Base-by-base conservation (phyloP, 768 basidiomycete species). In the Suillus plorans region DNA sequence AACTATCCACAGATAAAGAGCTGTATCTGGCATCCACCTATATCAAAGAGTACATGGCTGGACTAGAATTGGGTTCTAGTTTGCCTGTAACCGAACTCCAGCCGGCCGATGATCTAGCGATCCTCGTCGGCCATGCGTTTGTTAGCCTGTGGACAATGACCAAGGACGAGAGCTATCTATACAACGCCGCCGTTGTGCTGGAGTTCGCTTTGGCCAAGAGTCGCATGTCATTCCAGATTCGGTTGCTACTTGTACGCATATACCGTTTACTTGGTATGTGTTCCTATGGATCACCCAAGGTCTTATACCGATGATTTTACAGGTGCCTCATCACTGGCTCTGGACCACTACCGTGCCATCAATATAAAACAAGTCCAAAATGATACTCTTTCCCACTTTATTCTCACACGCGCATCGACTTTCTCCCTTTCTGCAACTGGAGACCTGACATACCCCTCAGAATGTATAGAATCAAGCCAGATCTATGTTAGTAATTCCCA, bases 321-420 rank as follows among this genome's bases (percentile, higher is more conserved):
- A 94, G 94, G 91, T 64, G 89, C 91, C 18, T 82, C 93, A 0
- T 84, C 86, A 5, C 76, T 86, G 49, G 89, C 92, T 4, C 68
- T 94, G 67, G 89, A 92, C 62, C 93, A 95, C 71, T 96, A 94
- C 73, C 86, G 87, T 36, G 78, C 80, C 28, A 82, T 96, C 80
- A 86, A 88, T 66, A 80, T 92, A 66, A 95, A 95, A 73, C 90
- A 93, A 70, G 84, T 96, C 28, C 94, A 97, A 73, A 85, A 90
- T 64, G 95, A 97, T 71, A 97, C 95, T 1, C 80, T 97, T 9
- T 93, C 92, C 2, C 92, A 97, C 72, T 84, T 93, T 62, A 76
- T 95, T 60, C 83, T 95, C 49, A 86, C 91, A 22, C 85, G 94
- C 25, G 85, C 89, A 13, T 86, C 88, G 25, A 91, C 88, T 0